Percentiles rank a stretch among this genome's conserved stretches.
phyloP scores from a whole-genome alignment of 2,329 filamentous ascomycete genomes.

The Bertia moriformis region DNA sequence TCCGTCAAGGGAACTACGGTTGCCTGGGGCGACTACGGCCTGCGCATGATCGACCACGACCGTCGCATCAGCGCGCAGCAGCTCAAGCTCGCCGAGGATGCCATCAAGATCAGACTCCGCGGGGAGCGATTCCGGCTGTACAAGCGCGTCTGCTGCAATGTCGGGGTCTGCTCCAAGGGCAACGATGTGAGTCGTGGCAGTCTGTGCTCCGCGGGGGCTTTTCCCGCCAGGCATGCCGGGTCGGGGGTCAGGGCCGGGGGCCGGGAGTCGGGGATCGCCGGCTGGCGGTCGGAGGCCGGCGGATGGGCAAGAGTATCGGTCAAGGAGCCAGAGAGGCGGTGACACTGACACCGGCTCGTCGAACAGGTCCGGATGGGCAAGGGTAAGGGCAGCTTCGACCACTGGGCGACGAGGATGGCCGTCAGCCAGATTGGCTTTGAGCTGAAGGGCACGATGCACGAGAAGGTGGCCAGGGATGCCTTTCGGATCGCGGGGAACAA shows the following conservation, averaged over 20 bases:
- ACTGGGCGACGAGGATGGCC: conserved; percentile 81
- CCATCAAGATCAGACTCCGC: conserved; percentile 74
- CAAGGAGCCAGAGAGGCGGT: too few species aligned
- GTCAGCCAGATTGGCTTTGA: conserved; percentile 90
- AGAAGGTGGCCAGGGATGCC: conserved; percentile 84
- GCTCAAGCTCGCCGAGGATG: conserved; percentile 81
- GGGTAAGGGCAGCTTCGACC: conserved; percentile 92
- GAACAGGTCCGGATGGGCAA: conserved; percentile 98
- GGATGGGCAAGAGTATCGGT: too few species aligned
- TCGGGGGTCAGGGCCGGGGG: too few species aligned
- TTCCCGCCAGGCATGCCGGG: too few species aligned
- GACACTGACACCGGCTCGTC: too few species aligned
- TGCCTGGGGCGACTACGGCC: conserved; percentile 87
- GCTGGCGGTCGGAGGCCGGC: too few species aligned
- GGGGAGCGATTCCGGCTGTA: conserved; percentile 88
- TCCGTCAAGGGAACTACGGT: conserved; percentile 87
- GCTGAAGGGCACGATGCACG: conserved; percentile 79
- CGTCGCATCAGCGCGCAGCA: conserved; percentile 76
- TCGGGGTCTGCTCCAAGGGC: conserved; percentile 87
- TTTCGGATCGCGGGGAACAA: conserved; percentile 91
- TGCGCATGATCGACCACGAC: conserved; percentile 87
- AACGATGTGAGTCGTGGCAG: conserved; percentile 59
- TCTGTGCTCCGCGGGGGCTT: too few species aligned
- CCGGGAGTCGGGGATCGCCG: too few species aligned
- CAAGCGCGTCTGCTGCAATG: conserved; percentile 78